Base-by-base conservation (phyloP, 2,329 filamentous ascomycete species). In the Fusarium fujikuroi region DNA sequence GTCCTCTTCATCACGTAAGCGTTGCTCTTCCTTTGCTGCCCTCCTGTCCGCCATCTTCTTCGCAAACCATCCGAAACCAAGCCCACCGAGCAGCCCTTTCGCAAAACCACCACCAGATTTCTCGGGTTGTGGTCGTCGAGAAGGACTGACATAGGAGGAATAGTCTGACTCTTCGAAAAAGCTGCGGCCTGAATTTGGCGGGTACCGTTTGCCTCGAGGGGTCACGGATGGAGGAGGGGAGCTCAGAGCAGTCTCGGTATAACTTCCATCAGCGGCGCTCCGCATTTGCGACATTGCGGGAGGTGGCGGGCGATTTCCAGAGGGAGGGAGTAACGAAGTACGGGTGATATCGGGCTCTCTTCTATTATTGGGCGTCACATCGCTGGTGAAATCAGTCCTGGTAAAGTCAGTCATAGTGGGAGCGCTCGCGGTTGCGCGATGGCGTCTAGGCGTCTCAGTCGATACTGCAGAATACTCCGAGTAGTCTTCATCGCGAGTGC, bases 11-110 rank as follows among this genome's bases (percentile, higher is more conserved):
- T 86, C 82, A 39, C 78, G 78, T 9, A 83, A 42, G 43, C 87
- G 83, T 36, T 86, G 85, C 56, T 86, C 87, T 67, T 87, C 87
- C 60, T 83, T 83, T 69, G 77, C 84, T 66, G 83, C 79, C 57
- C 83, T 83, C 75, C 90, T 82, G 80, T 90, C 86, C 74, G 87
- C 89, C 80, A 92, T 86, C 79, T 89, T 89, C 82, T 88, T 91
- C 11, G 89, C 88, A 53, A 95, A 83, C 84, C 92, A 93, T 14
- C 92, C 92, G 39, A 92, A 84, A 4, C 92, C 92, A 32, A 93
- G 81, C 4, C 91, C 85, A 14, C 88, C 90, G 56, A 91, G 78
- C 19, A 90, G 75, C 2, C 88, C 88, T 73, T 92, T 89, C 28
- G 86, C 87, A n/a, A 86, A 81, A 2, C 86, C 85, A 70, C 88